Evolutionary conservation across 345 rosid genomes (phyloP).

Genomic region (Citrus cavaleriei): DNA sequence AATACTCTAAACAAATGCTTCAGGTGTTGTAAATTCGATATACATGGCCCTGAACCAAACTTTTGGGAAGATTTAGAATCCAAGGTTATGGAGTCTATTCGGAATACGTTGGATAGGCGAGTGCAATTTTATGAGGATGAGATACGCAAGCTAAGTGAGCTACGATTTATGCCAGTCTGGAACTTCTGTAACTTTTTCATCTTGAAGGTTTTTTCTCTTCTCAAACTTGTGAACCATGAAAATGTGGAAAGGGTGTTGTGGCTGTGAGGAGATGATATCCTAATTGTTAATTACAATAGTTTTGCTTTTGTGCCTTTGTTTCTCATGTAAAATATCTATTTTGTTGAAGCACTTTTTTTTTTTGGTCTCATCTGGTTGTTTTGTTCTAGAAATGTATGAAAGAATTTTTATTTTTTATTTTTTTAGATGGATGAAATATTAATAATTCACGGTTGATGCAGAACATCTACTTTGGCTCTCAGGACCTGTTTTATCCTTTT

Average conservation of each 20-base stretch:
- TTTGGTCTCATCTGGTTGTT: background rate
- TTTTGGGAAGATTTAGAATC: constrained; percentile 95
- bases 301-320: background rate
- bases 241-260: constrained; percentile 8
- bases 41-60: constrained; percentile 69
- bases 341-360: constrained; percentile 12
- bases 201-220: constrained; percentile 70
- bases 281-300: background rate
- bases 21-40: constrained; percentile 96
- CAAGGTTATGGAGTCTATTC: constrained; percentile 76
- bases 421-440: no score
- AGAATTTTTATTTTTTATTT: no score
- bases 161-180: constrained; percentile 91
- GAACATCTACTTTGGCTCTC: background rate
- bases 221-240: constrained; percentile 14
- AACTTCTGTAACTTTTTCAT: constrained; percentile 96
- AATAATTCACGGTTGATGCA: background rate
- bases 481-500: constrained; percentile 11
- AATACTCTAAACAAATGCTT: constrained; percentile 30
- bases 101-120: constrained; percentile 86
- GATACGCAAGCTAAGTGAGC: constrained; percentile 93
- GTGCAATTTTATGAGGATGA: constrained; percentile 94
- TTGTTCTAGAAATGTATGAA: background rate
- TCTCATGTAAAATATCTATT: background rate
- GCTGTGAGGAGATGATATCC: constrained; percentile 10